A percentile compares a stretch with the other conserved stretches of the same genome.
These are phyloP conservation scores for Zea luxurians DNA, from an alignment of 176 grass and related monocot genomes.

Conservation along the genomic window DNA sequence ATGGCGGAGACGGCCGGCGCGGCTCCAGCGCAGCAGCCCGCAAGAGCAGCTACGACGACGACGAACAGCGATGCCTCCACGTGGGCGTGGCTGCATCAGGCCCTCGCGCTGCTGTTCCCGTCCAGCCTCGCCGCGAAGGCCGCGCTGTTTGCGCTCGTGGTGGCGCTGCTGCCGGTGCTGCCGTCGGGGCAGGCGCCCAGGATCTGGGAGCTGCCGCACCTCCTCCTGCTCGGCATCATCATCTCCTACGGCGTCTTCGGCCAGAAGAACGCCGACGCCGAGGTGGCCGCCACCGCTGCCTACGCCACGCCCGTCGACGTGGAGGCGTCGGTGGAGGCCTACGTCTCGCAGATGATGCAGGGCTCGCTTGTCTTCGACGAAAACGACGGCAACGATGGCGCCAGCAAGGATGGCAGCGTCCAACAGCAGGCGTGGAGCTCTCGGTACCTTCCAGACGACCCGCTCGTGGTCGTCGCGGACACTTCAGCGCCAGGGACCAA, in stretches of 20 bases:
- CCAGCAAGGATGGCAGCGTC: background rate
- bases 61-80: background rate
- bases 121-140: slow-evolving; percentile 57
- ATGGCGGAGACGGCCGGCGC: slow-evolving; percentile 43
- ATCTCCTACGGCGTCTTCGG: slow-evolving; percentile 78
- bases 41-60: background rate
- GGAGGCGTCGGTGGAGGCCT: slow-evolving; percentile 39
- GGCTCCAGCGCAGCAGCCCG: background rate
- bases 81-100: slow-evolving; percentile 21
- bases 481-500: background rate
- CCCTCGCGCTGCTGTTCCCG: slow-evolving; percentile 42
- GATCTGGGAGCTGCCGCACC: slow-evolving; percentile 77
- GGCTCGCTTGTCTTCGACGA: slow-evolving; percentile 45
- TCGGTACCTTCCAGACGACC: slow-evolving; percentile 42
- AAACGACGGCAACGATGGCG: background rate
- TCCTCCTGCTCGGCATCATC: slow-evolving; percentile 73
- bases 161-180: slow-evolving; percentile 64
- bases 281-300: slow-evolving; percentile 14
- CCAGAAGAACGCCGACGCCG: slow-evolving; percentile 53
- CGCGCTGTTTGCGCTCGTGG: slow-evolving; percentile 51
- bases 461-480: slow-evolving; percentile 52
- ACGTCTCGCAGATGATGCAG: slow-evolving; percentile 61
- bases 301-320: slow-evolving; percentile 9
- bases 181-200: slow-evolving; percentile 44
- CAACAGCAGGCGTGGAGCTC: slow-evolving; percentile 58